Evolutionary conservation across 2,329 filamentous ascomycete species (phyloP).

Genomic region (Scolecobasidium constrictum): DNA sequence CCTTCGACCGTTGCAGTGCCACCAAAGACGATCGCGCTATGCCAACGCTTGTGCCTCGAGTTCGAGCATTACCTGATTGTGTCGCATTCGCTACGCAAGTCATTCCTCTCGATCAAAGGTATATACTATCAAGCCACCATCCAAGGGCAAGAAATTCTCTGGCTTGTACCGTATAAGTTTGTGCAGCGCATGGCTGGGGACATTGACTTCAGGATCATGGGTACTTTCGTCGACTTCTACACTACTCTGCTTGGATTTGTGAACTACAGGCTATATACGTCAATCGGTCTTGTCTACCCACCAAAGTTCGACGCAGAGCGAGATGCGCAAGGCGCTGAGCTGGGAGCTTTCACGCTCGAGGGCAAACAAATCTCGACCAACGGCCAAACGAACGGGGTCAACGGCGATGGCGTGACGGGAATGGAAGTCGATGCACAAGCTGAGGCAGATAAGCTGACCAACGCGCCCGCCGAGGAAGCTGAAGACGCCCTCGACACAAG

Average conservation of each 20-base stretch:
- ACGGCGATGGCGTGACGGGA: conserved; percentile 15
- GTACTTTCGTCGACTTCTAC: conserved; percentile 97
- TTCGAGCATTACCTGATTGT: conserved; percentile 97
- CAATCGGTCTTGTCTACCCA: conserved; percentile 84
- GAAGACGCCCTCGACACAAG: conserved; percentile 16
- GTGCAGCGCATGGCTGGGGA: conserved; percentile 90
- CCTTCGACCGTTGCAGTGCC: conserved; percentile 83
- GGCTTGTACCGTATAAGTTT: conserved; percentile 96
- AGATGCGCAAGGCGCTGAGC: conserved; percentile 81
- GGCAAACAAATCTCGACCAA: conserved; percentile 31
- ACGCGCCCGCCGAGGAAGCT: conserved; percentile 17
- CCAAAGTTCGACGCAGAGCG: conserved; percentile 82
- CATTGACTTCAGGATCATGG: conserved; percentile 98
- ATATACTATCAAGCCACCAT: conserved; percentile 99
- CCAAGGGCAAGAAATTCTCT: conserved; percentile 91
- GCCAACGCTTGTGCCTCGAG: conserved; percentile 85
- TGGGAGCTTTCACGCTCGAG: conserved; percentile 85
- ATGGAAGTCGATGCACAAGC: conserved; percentile 34
- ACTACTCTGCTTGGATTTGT: conserved; percentile 91
- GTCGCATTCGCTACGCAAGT: conserved; percentile 85
- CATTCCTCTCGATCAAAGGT: conserved; percentile 96
- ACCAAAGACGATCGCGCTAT: conserved; percentile 89
- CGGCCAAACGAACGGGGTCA: conserved; percentile 14
- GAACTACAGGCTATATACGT: conserved; percentile 90
- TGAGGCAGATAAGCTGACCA: conserved; percentile 34